phyloP scores from a whole-genome alignment of 192 early-diverging fungal genomes.

The Oehlia diaphana region DNA sequence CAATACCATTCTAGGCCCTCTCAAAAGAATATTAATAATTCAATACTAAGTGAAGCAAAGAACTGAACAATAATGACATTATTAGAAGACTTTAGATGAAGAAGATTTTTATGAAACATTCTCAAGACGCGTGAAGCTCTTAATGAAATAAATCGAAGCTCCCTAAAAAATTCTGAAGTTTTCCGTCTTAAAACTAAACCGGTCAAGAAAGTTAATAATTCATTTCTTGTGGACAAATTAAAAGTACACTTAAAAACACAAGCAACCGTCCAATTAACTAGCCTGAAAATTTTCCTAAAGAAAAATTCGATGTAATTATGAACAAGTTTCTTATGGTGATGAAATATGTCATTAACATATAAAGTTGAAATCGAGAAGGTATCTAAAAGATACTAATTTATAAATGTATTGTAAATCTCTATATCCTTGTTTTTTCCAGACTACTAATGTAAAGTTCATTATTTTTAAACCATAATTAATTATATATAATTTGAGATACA shows the following conservation, averaged over 20 bases:
- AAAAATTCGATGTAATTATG: no score
- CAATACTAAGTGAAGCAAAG: not conserved
- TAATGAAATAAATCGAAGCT: slow-evolving; percentile 2
- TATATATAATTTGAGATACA: no score
- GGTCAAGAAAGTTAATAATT: not conserved
- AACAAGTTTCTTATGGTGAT: no score
- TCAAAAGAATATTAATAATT: not conserved
- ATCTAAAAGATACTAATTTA: no score
- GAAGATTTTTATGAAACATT: not conserved
- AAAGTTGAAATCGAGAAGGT: no score
- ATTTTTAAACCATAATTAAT: no score
- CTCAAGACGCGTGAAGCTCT: slow-evolving; percentile 6
- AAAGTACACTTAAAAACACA: not conserved
- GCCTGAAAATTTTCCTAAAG: no score
- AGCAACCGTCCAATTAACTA: not conserved
- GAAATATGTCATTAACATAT: no score
- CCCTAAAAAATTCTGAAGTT: not conserved
- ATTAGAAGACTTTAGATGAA: not conserved
- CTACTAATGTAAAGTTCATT: no score
- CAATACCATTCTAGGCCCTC: slow-evolving; percentile 5
- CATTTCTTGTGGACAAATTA: not conserved
- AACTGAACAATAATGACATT: not conserved
- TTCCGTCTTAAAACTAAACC: not conserved
- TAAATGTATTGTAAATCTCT: no score
- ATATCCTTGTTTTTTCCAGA: no score